A percentile compares a stretch with the other conserved stretches of the same genome.
phyloP scores from a whole-genome alignment of 2,329 filamentous ascomycete species.

The Didymella glomerata region DNA sequence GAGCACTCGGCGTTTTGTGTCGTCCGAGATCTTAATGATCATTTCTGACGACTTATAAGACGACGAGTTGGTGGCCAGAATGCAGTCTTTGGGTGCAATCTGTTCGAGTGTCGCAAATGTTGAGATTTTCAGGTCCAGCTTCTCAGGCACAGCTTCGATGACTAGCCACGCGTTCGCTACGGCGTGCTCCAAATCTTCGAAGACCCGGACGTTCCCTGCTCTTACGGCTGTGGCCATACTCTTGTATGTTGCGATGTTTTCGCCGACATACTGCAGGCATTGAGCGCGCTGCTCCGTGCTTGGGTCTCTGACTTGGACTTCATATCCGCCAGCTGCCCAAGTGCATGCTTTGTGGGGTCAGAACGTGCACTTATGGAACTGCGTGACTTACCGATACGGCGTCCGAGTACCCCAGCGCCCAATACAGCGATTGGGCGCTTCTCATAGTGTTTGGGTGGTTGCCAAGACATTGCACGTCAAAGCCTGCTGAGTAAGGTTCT shows the following conservation, averaged over 20 bases:
- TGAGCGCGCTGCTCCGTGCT: slow-evolving; percentile 44
- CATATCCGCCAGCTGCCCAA: slow-evolving; percentile 56
- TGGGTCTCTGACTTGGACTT: slow-evolving; percentile 57
- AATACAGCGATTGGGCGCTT: slow-evolving; percentile 25
- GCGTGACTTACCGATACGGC: slow-evolving; percentile 19
- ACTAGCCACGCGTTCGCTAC: slow-evolving; percentile 62
- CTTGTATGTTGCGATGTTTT: slow-evolving; percentile 37
- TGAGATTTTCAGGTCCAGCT: slow-evolving; percentile 58
- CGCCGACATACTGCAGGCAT: slow-evolving; percentile 53
- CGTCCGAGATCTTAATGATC: slow-evolving; percentile 53
- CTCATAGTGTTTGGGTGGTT: slow-evolving; percentile 12
- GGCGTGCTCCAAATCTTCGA: slow-evolving; percentile 52
- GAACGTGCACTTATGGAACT: background rate
- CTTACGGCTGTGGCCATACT: slow-evolving; percentile 1
- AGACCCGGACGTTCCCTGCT: slow-evolving; percentile 15
- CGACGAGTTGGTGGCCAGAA: slow-evolving; percentile 62
- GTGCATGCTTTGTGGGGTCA: slow-evolving; percentile 15
- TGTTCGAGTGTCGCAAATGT: slow-evolving; percentile 60
- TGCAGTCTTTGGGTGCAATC: slow-evolving; percentile 55
- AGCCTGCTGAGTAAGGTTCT: background rate
- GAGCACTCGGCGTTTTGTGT: slow-evolving; percentile 41
- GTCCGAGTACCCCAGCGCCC: slow-evolving; percentile 31
- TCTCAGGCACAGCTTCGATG: slow-evolving; percentile 64
- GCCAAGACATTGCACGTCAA: slow-evolving; percentile 14
- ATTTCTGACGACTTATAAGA: slow-evolving; percentile 63